Evolutionary conservation across 2,329 filamentous ascomycete species (phyloP), one percentile per base, ranked within the genome.

Genomic region (Neonectria neomacrospora): DNA sequence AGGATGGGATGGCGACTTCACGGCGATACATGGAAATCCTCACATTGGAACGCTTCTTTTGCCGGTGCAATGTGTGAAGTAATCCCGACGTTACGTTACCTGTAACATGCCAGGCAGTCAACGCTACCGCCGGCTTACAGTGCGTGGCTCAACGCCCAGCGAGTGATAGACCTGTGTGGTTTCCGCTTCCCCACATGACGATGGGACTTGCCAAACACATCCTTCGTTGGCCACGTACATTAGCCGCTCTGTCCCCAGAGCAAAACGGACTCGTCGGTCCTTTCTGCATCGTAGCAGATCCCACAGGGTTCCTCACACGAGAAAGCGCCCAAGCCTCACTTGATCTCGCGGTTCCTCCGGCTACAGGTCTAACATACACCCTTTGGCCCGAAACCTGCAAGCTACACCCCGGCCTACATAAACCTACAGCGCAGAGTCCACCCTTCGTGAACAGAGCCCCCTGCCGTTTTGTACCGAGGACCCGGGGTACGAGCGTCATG

Each of bases 71-170:
- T 23, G 28, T 42, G 18, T 50, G 23, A 60, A 42, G 48, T 54
- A 28, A 59, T 70, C 42, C 45, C 39, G 58, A 67, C 44, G 67
- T 39, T 71, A 72, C 68, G 69, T 72, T 71, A 70, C 69, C 58
- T 65, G 45, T 50, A 51, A 50, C 42, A 26, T 28, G 39, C 42
- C 9, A 34, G 41, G 39, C 22, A 42, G 48, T 32, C 53, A 11
- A 61, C 26, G 37, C 50, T 48, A 57, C 59, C 65, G 61, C 54
- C 11, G 56, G 58, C 41, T 48, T 39, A 56, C 16, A 63, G 61
- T 65, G 64, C 37, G 52, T 58, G 56, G 66, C 67, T 64, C 48
- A 57, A 61, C 57, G 34, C 60, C 44, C 56, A 45, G 63, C 42
- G 42, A 42, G 54, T 48, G 55, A 65, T 54, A 32, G 26, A 32